Percentiles rank a stretch among this genome's conserved stretches.
These are phyloP conservation scores for Lentinula aciculospora DNA, from an alignment of 768 basidiomycete genomes.

Conservation along the genomic window DNA sequence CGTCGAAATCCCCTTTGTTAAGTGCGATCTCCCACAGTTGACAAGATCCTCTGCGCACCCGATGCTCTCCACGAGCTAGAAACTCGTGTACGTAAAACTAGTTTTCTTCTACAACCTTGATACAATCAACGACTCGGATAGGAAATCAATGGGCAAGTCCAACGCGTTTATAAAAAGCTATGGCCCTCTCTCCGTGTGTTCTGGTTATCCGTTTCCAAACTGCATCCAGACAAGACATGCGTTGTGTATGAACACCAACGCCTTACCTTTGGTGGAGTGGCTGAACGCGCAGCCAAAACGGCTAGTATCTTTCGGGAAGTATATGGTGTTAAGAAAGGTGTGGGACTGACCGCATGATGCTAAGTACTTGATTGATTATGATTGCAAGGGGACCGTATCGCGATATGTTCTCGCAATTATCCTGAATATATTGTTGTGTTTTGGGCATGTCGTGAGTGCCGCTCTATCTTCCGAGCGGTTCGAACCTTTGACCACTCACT, in stretches of 20 bases:
- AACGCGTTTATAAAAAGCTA: constrained; percentile 54
- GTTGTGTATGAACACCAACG: constrained; percentile 51
- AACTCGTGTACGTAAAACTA: constrained; percentile 18
- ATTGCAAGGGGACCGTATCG: constrained; percentile 53
- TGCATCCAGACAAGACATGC: constrained; percentile 40
- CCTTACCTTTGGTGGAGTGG: constrained; percentile 40
- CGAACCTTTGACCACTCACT: constrained; percentile 8
- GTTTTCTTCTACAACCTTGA: background rate
- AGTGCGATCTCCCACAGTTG: constrained; percentile 23
- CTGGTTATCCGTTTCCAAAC: constrained; percentile 40
- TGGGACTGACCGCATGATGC: background rate
- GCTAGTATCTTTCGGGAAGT: constrained; percentile 38
- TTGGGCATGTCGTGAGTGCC: constrained; percentile 52
- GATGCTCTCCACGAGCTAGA: constrained; percentile 45
- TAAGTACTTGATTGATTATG: background rate
- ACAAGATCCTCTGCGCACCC: constrained; percentile 38
- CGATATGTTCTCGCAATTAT: constrained; percentile 58
- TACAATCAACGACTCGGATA: background rate
- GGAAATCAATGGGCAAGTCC: constrained; percentile 38
- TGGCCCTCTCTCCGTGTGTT: constrained; percentile 47
- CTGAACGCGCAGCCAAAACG: constrained; percentile 34
- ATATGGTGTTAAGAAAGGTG: constrained; percentile 49
- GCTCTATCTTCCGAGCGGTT: background rate
- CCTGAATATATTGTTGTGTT: constrained; percentile 55
- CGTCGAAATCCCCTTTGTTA: background rate